A percentile compares a stretch with the other conserved stretches of the same genome.
Conservation (phyloP, 768 basidiomycete genomes). For the Glaciozyma antarctica region DNA sequence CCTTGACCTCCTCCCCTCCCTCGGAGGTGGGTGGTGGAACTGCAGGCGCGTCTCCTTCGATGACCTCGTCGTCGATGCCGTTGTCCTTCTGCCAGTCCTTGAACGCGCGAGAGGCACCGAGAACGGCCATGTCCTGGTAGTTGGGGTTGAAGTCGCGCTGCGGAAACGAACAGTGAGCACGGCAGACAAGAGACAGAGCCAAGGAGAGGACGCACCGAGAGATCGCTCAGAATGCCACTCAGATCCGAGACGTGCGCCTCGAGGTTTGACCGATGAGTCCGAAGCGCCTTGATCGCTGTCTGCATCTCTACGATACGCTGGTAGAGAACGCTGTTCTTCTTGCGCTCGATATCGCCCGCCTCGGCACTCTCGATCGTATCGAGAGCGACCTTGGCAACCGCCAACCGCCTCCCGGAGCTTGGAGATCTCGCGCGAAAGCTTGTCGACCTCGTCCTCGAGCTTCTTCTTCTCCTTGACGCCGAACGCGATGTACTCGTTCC, state of each 20-base stretch:
- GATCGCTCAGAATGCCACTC: conserved; percentile 67
- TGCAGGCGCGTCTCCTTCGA: conserved; percentile 32
- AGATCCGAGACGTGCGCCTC: conserved; percentile 66
- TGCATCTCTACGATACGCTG: conserved; percentile 62
- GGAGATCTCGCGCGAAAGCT: conserved; percentile 51
- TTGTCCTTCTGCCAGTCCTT: conserved; percentile 46
- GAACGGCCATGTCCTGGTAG: conserved; percentile 98
- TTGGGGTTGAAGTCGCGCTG: conserved; percentile 90
- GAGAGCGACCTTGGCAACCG: conserved; percentile 66
- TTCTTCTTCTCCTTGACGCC: conserved; percentile 83
- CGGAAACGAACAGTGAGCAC: neutral
- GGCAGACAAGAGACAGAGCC: neutral
- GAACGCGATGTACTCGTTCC: conserved; percentile 72
- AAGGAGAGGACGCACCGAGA: conserved; percentile 38
- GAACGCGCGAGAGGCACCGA: conserved; percentile 92
- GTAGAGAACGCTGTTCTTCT: conserved; percentile 74
- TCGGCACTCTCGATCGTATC: conserved; percentile 68
- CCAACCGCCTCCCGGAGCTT: conserved; percentile 37
- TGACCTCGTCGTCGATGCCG: conserved; percentile 46
- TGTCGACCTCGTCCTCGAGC: conserved; percentile 56
- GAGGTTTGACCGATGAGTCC: conserved; percentile 60
- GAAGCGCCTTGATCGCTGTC: conserved; percentile 64
- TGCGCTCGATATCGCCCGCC: conserved; percentile 68
- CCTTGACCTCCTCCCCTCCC: conserved; percentile 17
- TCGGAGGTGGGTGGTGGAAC: neutral